Percentiles rank a stretch among this genome's conserved stretches.
These are phyloP conservation scores for Pestalotiopsis sp. DNA, from an alignment of 2,329 filamentous ascomycete genomes.

Conservation along the genomic window DNA sequence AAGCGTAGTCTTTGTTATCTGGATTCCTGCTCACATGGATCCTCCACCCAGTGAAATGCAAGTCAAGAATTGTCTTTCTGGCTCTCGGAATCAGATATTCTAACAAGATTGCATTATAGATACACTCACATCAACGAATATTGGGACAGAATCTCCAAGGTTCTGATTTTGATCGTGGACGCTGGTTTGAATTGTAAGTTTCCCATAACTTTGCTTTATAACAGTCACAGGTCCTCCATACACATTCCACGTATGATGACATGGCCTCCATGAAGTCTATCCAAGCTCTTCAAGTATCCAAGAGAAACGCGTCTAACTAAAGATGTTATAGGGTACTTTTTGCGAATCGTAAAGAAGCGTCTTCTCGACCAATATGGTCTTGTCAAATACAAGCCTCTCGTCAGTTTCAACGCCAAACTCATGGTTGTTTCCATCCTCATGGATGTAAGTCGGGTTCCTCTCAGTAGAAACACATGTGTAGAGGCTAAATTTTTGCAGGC, in stretches of 20 bases:
- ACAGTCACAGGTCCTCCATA: background rate
- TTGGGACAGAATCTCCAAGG: conserved; percentile 55
- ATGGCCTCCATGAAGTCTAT: background rate
- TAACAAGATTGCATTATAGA: conserved; percentile 14
- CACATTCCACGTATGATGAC: no score
- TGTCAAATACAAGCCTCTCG: conserved; percentile 49
- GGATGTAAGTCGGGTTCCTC: conserved; percentile 38
- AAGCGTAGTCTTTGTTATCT: conserved; percentile 48
- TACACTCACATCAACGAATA: conserved; percentile 44
- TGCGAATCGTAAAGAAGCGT: conserved; percentile 44
- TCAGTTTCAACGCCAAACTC: conserved; percentile 49
- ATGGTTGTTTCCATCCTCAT: conserved; percentile 49
- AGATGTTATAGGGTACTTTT: conserved; percentile 39
- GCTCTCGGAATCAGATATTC: background rate
- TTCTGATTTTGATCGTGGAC: conserved; percentile 51
- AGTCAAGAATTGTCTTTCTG: conserved; percentile 16
- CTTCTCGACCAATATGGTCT: conserved; percentile 47
- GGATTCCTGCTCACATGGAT: conserved; percentile 46
- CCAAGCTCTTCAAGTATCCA: background rate
- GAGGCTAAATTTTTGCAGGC: conserved; percentile 17
- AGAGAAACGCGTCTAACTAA: background rate
- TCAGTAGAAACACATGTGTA: background rate
- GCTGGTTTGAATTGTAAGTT: conserved; percentile 43
- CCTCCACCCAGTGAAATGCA: conserved; percentile 38
- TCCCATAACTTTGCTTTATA: background rate